These are phyloP conservation scores for Adansonia madagascariensis DNA, from an alignment of 441 rosid genomes.

Conservation along the genomic window DNA sequence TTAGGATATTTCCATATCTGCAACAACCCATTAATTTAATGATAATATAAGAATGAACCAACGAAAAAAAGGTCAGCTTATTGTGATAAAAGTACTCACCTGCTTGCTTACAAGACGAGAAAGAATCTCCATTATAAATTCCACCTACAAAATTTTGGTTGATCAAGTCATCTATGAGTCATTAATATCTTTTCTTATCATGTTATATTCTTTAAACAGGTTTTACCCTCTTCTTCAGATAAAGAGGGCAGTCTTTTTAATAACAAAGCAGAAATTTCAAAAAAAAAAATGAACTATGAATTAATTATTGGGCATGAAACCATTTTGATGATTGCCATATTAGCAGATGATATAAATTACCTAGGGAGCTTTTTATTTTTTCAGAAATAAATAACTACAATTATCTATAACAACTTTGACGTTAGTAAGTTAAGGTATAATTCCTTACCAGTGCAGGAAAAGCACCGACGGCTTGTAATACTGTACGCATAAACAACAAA, in stretches of 20 bases:
- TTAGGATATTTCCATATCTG: constrained; percentile 99
- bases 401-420: neutral
- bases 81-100: constrained; percentile 52
- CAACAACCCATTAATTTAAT: constrained; percentile 32
- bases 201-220: constrained; percentile 11
- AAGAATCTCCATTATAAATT: constrained; percentile 93
- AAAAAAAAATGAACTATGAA: neutral
- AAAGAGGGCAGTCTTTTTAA: neutral
- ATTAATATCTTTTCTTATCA: constrained; percentile 7
- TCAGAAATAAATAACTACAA: neutral
- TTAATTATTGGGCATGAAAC: constrained; percentile 3
- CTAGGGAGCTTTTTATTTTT: neutral
- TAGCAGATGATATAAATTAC: neutral
- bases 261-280: neutral
- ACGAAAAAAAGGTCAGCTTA: constrained; percentile 20
- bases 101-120: constrained; percentile 95
- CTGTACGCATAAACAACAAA: constrained; percentile 97
- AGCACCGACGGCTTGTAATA: constrained; percentile 94
- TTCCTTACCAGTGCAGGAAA: constrained; percentile 90
- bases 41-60: constrained; percentile 22
- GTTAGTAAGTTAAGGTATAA: constrained; percentile 18
- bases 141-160: constrained; percentile 60
- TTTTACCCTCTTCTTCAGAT: neutral
- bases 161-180: constrained; percentile 27
- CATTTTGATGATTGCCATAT: neutral